Base-by-base conservation (phyloP, 805 yeast species). In the Hanseniaspora thailandica region DNA sequence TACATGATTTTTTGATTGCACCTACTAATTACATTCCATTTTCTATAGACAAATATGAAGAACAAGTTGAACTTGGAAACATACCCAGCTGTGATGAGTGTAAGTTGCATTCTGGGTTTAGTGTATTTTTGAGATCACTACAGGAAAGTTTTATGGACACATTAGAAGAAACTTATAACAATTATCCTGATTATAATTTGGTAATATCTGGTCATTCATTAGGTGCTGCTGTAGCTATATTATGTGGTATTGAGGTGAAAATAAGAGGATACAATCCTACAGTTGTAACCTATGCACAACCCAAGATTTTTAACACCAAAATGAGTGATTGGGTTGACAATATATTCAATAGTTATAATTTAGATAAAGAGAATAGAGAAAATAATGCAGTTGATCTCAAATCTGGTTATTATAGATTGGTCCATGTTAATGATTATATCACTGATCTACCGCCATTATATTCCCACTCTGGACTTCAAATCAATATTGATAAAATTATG, bases 201-300 rank as follows among this genome's bases (percentile, higher is more conserved):
- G 71, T 76, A 1, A 71, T 82, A 1, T 69, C 80, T 1, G 94
- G 94, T 0, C 95, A 86, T 65, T 85, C 93, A 0, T 65, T 85
- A 40, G 89, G 88, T 3, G 94, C 82, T 6, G 88, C 89, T 0
- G 63, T 82, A 49, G 82, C 88, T 1, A 66, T 72, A 4, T 65
- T 85, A 33, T 73, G 77, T 8, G 90, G 84, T 0, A 70, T 79
- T 22, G 93, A 84, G 59, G 69, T 81, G 45, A 66, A 73, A 53
- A 60, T 77, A 19, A 57, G 76, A 61, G 86, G 86, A 0, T 68
- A 67, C 54, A 63, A 75, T 7, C 82, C 84, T 0, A 61, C 73
- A 38, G 76, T 82, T 0, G 64, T 82, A 19, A 71, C 84, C 1
- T 80, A 68, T 66, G 93, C 82, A 1, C 74, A 78, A 13, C 86